phyloP scores from a whole-genome alignment of 1,284 basidiomycete genomes.

The Athelia sp. region DNA sequence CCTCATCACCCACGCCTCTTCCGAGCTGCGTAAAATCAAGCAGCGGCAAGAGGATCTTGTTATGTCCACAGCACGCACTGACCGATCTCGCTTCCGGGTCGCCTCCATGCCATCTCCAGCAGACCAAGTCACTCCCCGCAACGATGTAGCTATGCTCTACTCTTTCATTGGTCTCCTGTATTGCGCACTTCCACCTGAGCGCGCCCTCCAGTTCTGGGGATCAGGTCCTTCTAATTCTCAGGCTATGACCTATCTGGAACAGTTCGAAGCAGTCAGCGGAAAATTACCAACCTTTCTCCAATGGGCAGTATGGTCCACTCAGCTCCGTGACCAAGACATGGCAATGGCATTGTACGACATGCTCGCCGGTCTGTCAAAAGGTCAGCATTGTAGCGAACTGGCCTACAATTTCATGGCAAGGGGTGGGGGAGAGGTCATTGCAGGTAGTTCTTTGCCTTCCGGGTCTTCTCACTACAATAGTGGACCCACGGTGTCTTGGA shows the following conservation, averaged over 20 bases:
- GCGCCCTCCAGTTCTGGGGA: constrained; percentile 83
- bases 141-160: constrained; percentile 83
- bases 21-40: constrained; percentile 87
- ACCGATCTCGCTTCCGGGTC: constrained; percentile 42
- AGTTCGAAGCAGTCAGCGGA: constrained; percentile 52
- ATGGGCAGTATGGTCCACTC: constrained; percentile 83
- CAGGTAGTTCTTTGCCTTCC: constrained; percentile 38
- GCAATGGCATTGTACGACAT: constrained; percentile 83
- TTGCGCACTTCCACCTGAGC: constrained; percentile 66
- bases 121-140: constrained; percentile 45
- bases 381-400: constrained; percentile 78
- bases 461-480: constrained; percentile 14
- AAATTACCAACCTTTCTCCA: constrained; percentile 79
- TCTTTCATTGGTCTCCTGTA: constrained; percentile 82
- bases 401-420: constrained; percentile 82
- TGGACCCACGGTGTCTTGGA: constrained; percentile 39
- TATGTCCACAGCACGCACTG: constrained; percentile 57
- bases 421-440: constrained; percentile 57
- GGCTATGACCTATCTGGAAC: constrained; percentile 46
- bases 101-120: constrained; percentile 34
- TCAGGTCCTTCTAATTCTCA: constrained; percentile 43
- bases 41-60: constrained; percentile 86
- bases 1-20: constrained; percentile 75
- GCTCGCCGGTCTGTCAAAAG: constrained; percentile 81
- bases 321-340: constrained; percentile 68